Base-by-base conservation (phyloP, 2,329 filamentous ascomycete species). In the Paracamarosporium sp. region DNA sequence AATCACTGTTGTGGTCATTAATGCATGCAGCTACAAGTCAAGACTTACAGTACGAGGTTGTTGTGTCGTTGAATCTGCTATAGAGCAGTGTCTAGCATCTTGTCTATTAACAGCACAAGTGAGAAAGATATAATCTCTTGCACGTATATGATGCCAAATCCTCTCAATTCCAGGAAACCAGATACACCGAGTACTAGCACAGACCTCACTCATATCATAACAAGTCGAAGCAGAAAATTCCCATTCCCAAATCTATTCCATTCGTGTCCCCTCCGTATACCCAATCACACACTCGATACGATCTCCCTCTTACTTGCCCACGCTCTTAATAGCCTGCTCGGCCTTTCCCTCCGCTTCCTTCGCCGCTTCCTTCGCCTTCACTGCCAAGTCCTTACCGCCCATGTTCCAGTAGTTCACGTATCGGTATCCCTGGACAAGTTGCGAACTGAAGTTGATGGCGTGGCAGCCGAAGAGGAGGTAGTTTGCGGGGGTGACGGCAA, bases 391-490 rank as follows among this genome's bases (percentile, higher is more conserved):
- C 61, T 75, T 64, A 28, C 81, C 81, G 20, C 81, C 81, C 61
- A 81, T 74, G 40, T 83, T 79, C 83, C 83, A 87, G 77, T 87
- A 87, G 67, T 84, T 82, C 61, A 87, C 60, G 70, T 86, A 89
- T 53, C 87, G 80, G 77, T 88, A 88, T 20, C 81, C 85, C 73
- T 89, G 87, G 30, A 82, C 84, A 43, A 80, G 64, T 75, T 89
- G 87, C 44, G 85, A 84, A 63, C 76, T 77, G 76, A 87, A 88
- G 78, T 89, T 89, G 77, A 88, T 82, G 59, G 85, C 78, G 76
- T 89, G 87, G 79, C 86, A 89, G 63, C 83, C 86, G 75, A 89
- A 89, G 55, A 89, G 85, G 63, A 89, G 85, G 79, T 88, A 88
- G 79, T 89, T 89, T 69, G 80, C 81, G 38, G 87, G 87, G 15